A percentile compares a stretch with the other conserved stretches of the same genome.
Evolutionary conservation across 192 early-diverging fungal species (phyloP).

Genomic region (Linnemannia elongata): DNA sequence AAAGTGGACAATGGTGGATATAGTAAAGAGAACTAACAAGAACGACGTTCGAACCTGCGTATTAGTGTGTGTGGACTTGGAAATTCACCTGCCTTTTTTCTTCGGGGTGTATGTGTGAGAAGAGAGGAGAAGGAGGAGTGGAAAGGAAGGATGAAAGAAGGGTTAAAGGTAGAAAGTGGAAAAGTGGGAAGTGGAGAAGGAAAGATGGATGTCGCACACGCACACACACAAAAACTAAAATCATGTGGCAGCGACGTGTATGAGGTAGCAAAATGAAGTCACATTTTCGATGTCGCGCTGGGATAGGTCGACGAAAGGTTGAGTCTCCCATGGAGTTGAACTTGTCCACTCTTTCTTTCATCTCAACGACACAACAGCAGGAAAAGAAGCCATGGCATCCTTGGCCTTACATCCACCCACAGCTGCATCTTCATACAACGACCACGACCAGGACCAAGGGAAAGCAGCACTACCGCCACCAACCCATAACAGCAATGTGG

Average conservation of each 20-base stretch:
- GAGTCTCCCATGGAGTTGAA: not conserved
- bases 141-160: not conserved
- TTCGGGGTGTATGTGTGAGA: not conserved
- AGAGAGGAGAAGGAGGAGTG: not conserved
- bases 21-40: not conserved
- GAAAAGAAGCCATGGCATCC: not conserved
- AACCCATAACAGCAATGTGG: conserved; percentile 31
- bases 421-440: conserved; percentile 4
- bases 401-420: conserved; percentile 2
- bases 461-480: not conserved
- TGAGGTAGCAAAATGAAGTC: too few relatives aligned
- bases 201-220: too few relatives aligned
- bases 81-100: not conserved
- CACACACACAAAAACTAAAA: too few relatives aligned
- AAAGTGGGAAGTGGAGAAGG: too few relatives aligned
- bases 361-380: not conserved
- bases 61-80: not conserved
- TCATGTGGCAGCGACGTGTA: too few relatives aligned
- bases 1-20: not conserved
- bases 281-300: too few relatives aligned
- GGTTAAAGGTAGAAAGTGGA: not conserved
- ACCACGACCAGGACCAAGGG: not conserved
- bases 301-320: too few relatives aligned
- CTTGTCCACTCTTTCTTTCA: not conserved
- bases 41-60: not conserved